Percentiles rank a stretch among this genome's conserved stretches.
Conservation (phyloP, 2,329 filamentous ascomycete genomes). For the Exophiala dermatitidis region DNA sequence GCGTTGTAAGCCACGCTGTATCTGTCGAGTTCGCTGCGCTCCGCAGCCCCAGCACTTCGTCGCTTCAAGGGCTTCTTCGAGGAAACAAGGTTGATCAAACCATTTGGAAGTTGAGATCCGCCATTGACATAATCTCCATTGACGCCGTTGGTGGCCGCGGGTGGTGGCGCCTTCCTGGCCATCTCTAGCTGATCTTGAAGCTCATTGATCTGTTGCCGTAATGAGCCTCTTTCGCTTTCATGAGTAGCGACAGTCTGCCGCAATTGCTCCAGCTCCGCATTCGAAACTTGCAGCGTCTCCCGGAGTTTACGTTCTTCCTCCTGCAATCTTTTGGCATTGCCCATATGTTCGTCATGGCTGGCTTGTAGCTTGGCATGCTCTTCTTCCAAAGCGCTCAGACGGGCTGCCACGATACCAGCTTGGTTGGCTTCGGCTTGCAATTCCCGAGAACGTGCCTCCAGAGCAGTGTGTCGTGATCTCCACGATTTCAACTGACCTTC, state of each 20-base stretch:
- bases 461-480: slow-evolving; percentile 82
- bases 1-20: slow-evolving; percentile 92
- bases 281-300: slow-evolving; percentile 72
- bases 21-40: slow-evolving; percentile 76
- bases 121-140: slow-evolving; percentile 59
- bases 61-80: slow-evolving; percentile 90
- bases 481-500: slow-evolving; percentile 93
- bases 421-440: slow-evolving; percentile 95
- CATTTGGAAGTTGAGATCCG: slow-evolving; percentile 51
- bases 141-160: slow-evolving; percentile 51
- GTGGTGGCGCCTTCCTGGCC: slow-evolving; percentile 64
- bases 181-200: slow-evolving; percentile 88
- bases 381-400: slow-evolving; percentile 82
- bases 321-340: slow-evolving; percentile 87
- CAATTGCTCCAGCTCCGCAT: slow-evolving; percentile 70
- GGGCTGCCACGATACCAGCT: slow-evolving; percentile 88
- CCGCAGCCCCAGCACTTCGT: slow-evolving; percentile 72
- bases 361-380: slow-evolving; percentile 89
- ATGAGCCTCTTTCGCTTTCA: slow-evolving; percentile 75
- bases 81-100: slow-evolving; percentile 91
- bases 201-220: slow-evolving; percentile 81
- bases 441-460: slow-evolving; percentile 87
- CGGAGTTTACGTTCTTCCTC: slow-evolving; percentile 84
- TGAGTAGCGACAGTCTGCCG: slow-evolving; percentile 66
- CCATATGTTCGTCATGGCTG: slow-evolving; percentile 81